phyloP scores from a whole-genome alignment of 805 yeast genomes.

The Schwanniomyces polymorphus region DNA sequence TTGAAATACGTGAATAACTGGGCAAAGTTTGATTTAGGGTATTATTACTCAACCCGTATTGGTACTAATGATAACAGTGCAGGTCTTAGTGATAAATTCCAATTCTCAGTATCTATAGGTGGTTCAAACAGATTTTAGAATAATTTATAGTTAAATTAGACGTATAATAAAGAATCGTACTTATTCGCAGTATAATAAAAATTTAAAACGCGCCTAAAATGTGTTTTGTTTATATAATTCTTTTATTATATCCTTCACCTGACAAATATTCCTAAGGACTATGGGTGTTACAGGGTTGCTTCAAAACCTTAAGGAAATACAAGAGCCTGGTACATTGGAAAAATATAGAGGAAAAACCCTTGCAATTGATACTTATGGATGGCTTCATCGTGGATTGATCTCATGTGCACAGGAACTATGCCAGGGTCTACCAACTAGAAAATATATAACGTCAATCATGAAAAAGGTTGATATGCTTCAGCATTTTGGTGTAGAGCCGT shows the following conservation, averaged over 20 bases:
- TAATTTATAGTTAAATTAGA: not conserved
- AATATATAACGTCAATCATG: conserved; percentile 68
- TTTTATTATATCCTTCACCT: no score
- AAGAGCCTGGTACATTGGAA: conserved; percentile 55
- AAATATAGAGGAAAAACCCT: conserved; percentile 70
- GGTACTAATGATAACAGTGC: conserved; percentile 10
- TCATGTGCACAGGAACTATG: conserved; percentile 85
- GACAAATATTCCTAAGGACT: not conserved
- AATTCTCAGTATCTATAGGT: conserved; percentile 38
- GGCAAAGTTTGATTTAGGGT: conserved; percentile 45
- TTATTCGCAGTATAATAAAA: not conserved
- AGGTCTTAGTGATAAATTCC: conserved; percentile 40
- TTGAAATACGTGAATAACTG: conserved; percentile 37
- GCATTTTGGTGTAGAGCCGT: conserved; percentile 73
- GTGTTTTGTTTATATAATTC: not conserved
- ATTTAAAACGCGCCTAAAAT: not conserved
- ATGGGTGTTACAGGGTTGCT: conserved; percentile 89
- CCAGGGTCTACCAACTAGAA: conserved; percentile 65
- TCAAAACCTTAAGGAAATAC: conserved; percentile 76
- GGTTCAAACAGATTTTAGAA: conserved; percentile 25
- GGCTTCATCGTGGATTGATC: conserved; percentile 88
- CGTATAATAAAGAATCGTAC: not conserved
- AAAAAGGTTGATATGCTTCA: conserved; percentile 66
- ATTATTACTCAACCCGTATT: conserved; percentile 27
- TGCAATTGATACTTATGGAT: conserved; percentile 95